These are phyloP conservation scores for Cucumis variabilis DNA, from an alignment of 331 rosid genomes.

Conservation along the genomic window DNA sequence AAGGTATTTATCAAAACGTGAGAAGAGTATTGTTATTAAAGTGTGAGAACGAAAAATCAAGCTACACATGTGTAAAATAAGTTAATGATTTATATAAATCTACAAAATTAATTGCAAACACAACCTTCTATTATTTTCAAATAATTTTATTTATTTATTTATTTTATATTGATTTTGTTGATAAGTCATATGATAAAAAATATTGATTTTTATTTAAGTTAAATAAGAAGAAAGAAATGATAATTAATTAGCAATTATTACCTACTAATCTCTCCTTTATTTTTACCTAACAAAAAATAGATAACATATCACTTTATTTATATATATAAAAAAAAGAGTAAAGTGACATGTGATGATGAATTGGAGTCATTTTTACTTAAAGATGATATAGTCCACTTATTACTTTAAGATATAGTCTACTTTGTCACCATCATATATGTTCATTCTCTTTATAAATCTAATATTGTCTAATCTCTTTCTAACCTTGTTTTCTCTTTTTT, in stretches of 20 bases:
- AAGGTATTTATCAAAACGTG: no score
- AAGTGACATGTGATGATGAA: neutral
- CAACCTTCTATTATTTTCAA: neutral
- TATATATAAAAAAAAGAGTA: neutral
- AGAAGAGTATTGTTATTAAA: no score
- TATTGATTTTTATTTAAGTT: neutral
- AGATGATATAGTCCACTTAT: neutral
- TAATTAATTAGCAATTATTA: no score
- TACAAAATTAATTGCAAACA: neutral
- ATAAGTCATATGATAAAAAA: neutral
- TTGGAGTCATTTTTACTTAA: neutral
- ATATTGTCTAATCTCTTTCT: neutral
- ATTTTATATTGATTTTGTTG: neutral
- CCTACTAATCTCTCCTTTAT: neutral
- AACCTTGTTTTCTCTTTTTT: neutral
- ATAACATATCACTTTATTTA: constrained; percentile 1
- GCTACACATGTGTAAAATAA: no score
- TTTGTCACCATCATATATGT: neutral
- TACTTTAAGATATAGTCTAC: constrained; percentile 2
- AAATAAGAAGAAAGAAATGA: neutral
- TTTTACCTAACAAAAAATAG: neutral
- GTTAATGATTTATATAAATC: neutral
- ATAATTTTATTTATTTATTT: no score
- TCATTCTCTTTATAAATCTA: neutral
- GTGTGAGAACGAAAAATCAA: no score